Base-by-base conservation (phyloP, 2,329 filamentous ascomycete species). In the Penicillium glabrum region DNA sequence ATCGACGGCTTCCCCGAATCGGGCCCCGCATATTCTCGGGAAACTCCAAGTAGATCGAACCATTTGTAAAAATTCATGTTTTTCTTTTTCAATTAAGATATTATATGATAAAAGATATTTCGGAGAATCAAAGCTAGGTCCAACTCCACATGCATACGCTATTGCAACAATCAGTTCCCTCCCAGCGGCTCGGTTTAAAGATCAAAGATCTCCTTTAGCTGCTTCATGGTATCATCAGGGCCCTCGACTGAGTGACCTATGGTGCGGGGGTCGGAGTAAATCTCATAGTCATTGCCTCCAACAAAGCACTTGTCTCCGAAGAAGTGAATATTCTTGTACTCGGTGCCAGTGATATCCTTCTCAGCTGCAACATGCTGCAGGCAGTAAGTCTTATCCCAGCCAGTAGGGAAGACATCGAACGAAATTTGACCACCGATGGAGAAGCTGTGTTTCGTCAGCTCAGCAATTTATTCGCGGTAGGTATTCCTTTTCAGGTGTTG, bases 341-440 rank as follows among this genome's bases (percentile, higher is more conserved):
- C 79, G 48, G 76, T 64, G 5, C 79, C 79, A 8, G 74, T 73
- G 61, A 96, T 80, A 61, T 89, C 88, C 69, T 85, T 87, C 75
- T 97, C 93, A 62, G 83, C 83, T 79, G 95, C 91, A 60, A 98
- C 81, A 77, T 97, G 93, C 67, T 85, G 82, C 65, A 98, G 82
- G 80, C 93, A 97, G 83, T 96, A 99, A 10, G 91, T 96, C 87
- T 98, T 99, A 80, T 99, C 95, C 95, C 95, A 99, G 71, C 95
- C 95, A 2, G 82, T 85, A 62, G 95, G 95, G 84, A 99, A 99
- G 69, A 98, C 90, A 73, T 99, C 95, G 76, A 99, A 99, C 58
- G 93, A 97, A 77, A 99, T 97, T 74, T 97, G 91, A 52, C 95
- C 95, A 67, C 95, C 95, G 69, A 99, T 96, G 61, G 91, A 93